phyloP scores from a whole-genome alignment of 108 stramenopile genomes.

The Skeletonema potamos region DNA sequence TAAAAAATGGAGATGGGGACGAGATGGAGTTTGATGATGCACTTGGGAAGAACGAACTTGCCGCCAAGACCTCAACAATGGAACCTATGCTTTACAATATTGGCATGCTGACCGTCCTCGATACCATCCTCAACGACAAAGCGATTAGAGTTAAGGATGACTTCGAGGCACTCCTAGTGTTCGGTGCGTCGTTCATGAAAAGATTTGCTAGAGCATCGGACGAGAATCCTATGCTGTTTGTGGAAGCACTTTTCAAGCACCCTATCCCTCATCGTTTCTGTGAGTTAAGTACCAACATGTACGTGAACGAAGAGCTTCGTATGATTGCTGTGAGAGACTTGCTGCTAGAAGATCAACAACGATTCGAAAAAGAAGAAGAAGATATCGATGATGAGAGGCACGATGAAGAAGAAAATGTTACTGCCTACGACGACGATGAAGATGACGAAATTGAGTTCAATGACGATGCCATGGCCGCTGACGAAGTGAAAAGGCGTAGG shows the following conservation, averaged over 20 bases:
- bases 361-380: conserved; percentile 23
- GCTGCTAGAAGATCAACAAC: conserved; percentile 59
- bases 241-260: conserved; percentile 80
- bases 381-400: conserved; percentile 25
- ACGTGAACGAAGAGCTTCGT: conserved; percentile 80
- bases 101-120: conserved; percentile 59
- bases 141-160: conserved; percentile 55
- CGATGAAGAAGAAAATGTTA: conserved; percentile 18
- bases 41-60: conserved; percentile 51
- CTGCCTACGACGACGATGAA: conserved; percentile 29
- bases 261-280: conserved; percentile 74
- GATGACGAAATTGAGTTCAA: conserved; percentile 64
- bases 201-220: conserved; percentile 69
- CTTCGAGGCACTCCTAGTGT: conserved; percentile 53
- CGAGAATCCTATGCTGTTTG: conserved; percentile 74
- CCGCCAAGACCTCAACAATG: conserved; percentile 58
- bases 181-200: conserved; percentile 63
- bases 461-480: conserved; percentile 33
- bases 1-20: conserved; percentile 45
- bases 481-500: conserved; percentile 9
- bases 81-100: conserved; percentile 89
- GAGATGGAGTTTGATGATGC: conserved; percentile 35
- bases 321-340: conserved; percentile 82
- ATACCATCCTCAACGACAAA: conserved; percentile 73
- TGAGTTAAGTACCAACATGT: conserved; percentile 68